Evolutionary conservation across 805 yeast species (phyloP).

Genomic region (Saccharomycopsis babjevae): DNA sequence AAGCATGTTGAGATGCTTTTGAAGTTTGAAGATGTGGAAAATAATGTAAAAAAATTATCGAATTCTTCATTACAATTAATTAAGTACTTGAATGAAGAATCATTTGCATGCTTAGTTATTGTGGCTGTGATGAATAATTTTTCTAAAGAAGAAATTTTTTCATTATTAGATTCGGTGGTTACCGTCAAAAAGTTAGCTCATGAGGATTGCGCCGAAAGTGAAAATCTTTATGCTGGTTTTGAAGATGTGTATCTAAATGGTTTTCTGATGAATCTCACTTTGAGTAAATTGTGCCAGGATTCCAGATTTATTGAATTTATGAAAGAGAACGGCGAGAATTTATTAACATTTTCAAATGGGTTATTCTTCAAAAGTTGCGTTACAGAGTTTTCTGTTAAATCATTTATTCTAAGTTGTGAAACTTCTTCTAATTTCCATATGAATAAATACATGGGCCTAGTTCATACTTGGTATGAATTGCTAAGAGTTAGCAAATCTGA

Average conservation of each 20-base stretch:
- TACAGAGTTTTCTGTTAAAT: constrained; percentile 9
- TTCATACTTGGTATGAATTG: constrained; percentile 10
- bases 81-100: constrained; percentile 3
- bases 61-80: constrained; percentile 3
- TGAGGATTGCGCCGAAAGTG: background rate
- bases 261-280: background rate
- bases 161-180: background rate
- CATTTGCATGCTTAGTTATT: background rate
- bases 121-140: background rate
- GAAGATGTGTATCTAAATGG: background rate
- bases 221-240: background rate
- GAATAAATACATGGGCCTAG: constrained; percentile 13
- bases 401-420: constrained; percentile 9
- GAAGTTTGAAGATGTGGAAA: constrained; percentile 1
- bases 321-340: background rate
- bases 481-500: background rate
- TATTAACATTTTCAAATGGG: background rate
- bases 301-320: background rate
- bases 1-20: constrained; percentile 1
- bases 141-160: background rate
- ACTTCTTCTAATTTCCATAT: background rate
- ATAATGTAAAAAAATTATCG: background rate
- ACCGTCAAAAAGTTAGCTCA: background rate
- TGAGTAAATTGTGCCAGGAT: background rate
- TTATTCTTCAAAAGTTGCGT: constrained; percentile 8